Percentiles rank a stretch among this genome's conserved stretches.
phyloP scores from a whole-genome alignment of 805 yeast species.

The Myxozyma mucilagina region DNA sequence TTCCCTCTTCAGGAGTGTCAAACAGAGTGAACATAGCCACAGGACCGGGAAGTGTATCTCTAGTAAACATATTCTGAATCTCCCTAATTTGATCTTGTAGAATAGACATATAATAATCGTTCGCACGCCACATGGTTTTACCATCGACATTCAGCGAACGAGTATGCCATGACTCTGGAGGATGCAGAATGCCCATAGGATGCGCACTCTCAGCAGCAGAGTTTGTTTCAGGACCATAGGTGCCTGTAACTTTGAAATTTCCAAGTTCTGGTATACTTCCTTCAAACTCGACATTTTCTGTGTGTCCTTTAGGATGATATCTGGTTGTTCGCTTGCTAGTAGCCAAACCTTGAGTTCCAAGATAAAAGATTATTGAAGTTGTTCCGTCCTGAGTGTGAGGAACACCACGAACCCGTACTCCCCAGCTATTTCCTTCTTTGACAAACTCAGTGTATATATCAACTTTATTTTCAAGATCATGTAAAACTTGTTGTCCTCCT shows the following conservation, averaged over 20 bases:
- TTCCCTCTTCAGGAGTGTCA: conserved; percentile 62
- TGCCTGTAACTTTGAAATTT: conserved; percentile 59
- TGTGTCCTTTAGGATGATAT: conserved; percentile 7
- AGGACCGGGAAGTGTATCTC: conserved; percentile 45
- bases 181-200: conserved; percentile 42
- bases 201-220: conserved; percentile 52
- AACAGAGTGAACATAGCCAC: conserved; percentile 52
- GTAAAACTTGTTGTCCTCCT: conserved; percentile 80
- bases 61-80: conserved; percentile 32
- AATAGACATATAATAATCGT: conserved; percentile 68
- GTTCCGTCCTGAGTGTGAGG: conserved; percentile 51
- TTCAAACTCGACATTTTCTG: conserved; percentile 45
- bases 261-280: conserved; percentile 70
- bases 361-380: conserved; percentile 72
- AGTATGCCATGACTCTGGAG: conserved; percentile 15
- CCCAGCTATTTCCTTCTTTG: conserved; percentile 71
- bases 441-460: conserved; percentile 71
- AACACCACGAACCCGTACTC: conserved; percentile 62
- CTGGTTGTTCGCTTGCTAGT: conserved; percentile 35
- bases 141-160: conserved; percentile 10
- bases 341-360: conserved; percentile 61
- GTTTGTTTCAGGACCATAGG: conserved; percentile 54
- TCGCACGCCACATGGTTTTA: conserved; percentile 61
- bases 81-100: conserved; percentile 66
- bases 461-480: conserved; percentile 64